These are phyloP conservation scores for Lentinula sp. DNA, from an alignment of 768 basidiomycete genomes.

Conservation along the genomic window DNA sequence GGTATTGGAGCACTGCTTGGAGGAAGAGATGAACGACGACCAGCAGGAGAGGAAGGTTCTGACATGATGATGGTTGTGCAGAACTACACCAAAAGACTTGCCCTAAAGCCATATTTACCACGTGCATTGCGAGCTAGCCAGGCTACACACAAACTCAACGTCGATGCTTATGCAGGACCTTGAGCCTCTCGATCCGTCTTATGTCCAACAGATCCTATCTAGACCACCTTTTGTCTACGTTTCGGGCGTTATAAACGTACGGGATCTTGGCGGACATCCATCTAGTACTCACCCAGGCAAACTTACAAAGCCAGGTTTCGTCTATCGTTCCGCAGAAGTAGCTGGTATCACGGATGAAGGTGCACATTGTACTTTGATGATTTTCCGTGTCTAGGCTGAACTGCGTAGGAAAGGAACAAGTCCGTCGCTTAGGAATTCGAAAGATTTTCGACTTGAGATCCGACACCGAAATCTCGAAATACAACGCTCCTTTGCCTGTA, in stretches of 20 bases:
- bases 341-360: constrained; percentile 68
- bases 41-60: neutral
- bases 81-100: constrained; percentile 17
- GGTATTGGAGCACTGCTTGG: constrained; percentile 38
- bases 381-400: neutral
- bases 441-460: constrained; percentile 76
- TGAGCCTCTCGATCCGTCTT: constrained; percentile 59
- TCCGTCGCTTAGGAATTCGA: constrained; percentile 57
- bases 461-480: constrained; percentile 73
- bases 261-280: constrained; percentile 64
- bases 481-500: constrained; percentile 54
- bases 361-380: constrained; percentile 14
- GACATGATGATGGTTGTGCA: constrained; percentile 9
- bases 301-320: constrained; percentile 48
- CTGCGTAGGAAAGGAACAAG: constrained; percentile 45
- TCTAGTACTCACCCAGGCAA: constrained; percentile 38
- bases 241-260: constrained; percentile 69
- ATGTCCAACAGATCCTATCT: constrained; percentile 60
- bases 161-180: constrained; percentile 36
- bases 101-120: constrained; percentile 9
- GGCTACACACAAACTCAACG: neutral
- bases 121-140: neutral
- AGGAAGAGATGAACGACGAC: constrained; percentile 20
- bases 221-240: constrained; percentile 65
- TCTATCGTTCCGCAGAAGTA: constrained; percentile 70